Conservation (phyloP, 768 basidiomycete genomes). For the Fomitopsis serialis region DNA sequence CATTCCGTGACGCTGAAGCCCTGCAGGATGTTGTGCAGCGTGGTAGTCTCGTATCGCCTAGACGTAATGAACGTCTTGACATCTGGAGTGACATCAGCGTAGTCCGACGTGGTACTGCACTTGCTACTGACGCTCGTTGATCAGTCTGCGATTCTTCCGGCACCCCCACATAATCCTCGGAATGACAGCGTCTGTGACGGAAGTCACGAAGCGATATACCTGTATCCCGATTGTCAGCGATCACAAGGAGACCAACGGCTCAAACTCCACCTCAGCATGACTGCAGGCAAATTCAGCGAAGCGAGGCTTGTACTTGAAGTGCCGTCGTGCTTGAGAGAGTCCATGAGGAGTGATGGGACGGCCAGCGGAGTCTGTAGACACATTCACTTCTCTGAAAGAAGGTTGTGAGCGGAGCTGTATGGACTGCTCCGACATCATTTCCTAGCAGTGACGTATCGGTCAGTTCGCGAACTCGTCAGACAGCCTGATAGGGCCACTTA, state of each 20-base stretch:
- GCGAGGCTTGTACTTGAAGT: constrained; percentile 56
- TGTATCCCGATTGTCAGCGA: constrained; percentile 19
- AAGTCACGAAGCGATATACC: constrained; percentile 65
- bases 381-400: constrained; percentile 28
- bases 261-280: constrained; percentile 49
- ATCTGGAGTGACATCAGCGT: constrained; percentile 35
- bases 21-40: constrained; percentile 73
- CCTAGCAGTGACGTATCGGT: constrained; percentile 34
- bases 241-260: not conserved
- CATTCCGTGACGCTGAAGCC: constrained; percentile 70
- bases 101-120: not conserved
- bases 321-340: constrained; percentile 40
- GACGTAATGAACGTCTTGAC: constrained; percentile 67
- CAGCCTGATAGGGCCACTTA: constrained; percentile 20
- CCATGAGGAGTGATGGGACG: constrained; percentile 41
- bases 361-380: constrained; percentile 50
- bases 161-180: constrained; percentile 80
- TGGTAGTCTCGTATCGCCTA: constrained; percentile 78
- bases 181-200: constrained; percentile 64
- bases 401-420: constrained; percentile 51
- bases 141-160: constrained; percentile 50
- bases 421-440: constrained; percentile 70
- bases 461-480: not conserved
- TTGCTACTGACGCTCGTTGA: constrained; percentile 47
- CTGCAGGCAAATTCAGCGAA: constrained; percentile 74